Conservation (phyloP, 352 stramenopile species). For the Globisporangium abappressorium region DNA sequence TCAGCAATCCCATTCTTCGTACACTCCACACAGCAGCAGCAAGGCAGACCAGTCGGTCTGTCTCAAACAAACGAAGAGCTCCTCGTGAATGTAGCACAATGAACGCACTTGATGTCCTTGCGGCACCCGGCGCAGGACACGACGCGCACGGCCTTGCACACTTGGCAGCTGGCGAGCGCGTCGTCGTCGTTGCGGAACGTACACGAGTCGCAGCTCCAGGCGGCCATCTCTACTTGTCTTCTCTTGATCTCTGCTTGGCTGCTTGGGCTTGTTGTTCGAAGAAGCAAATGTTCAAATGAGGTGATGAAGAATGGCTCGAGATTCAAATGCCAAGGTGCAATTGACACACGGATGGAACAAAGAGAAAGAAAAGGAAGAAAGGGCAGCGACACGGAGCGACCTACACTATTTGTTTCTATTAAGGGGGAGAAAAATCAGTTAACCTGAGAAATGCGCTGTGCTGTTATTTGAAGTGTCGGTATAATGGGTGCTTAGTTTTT, state of each 20-base stretch:
- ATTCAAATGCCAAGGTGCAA: too few relatives aligned
- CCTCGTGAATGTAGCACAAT: not conserved
- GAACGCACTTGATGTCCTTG: constrained; percentile 19
- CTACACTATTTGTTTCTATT: too few relatives aligned
- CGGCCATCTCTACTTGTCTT: not conserved
- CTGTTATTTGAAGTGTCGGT: not conserved
- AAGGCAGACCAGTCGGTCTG: not conserved
- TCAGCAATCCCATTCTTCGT: not conserved
- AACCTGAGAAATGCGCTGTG: too few relatives aligned
- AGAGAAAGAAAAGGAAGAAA: not conserved
- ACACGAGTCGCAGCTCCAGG: constrained; percentile 24
- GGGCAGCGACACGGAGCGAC: not conserved
- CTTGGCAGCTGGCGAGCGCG: constrained; percentile 27
- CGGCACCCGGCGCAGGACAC: constrained; percentile 31
- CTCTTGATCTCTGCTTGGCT: not conserved
- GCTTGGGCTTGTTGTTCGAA: not conserved
- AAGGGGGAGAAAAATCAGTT: not conserved
- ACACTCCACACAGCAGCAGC: not conserved
- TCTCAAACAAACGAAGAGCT: not conserved
- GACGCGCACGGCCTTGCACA: constrained; percentile 41
- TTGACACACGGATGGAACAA: not conserved
- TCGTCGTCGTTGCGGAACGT: constrained; percentile 45
- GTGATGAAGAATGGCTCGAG: too few relatives aligned
- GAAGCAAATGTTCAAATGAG: not conserved
- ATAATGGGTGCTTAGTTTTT: not conserved